Conservation (phyloP, 306 rosid genomes). For the Cicer bijugum region DNA sequence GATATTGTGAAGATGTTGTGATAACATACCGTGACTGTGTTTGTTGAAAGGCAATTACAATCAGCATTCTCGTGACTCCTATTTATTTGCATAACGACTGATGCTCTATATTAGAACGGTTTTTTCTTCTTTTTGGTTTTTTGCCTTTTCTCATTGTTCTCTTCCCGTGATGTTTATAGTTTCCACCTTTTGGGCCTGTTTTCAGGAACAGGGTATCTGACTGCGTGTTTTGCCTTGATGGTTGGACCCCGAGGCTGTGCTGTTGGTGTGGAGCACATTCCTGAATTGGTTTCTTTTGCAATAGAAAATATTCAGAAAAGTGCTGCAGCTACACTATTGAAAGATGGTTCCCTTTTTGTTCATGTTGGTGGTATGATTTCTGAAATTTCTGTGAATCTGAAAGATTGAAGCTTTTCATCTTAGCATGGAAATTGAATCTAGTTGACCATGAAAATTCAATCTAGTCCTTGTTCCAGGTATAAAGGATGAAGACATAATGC, state of each 20-base stretch:
- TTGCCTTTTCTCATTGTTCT: background rate
- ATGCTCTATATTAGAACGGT: background rate
- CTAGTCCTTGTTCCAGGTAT: conserved; percentile 26
- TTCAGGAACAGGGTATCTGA: conserved; percentile 93
- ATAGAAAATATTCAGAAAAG: conserved; percentile 72
- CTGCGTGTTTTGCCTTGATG: conserved; percentile 95
- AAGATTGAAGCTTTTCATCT: conserved; percentile 32
- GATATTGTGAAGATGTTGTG: conserved; percentile 28
- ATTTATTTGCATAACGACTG: background rate
- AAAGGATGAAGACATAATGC: conserved; percentile 22
- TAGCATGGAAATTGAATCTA: conserved; percentile 25
- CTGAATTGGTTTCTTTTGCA: conserved; percentile 83
- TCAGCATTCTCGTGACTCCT: conserved; percentile 1
- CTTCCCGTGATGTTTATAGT: conserved; percentile 3
- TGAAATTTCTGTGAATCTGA: conserved; percentile 32
- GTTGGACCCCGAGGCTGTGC: conserved; percentile 87
- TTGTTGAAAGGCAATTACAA: conserved; percentile 6
- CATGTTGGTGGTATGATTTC: conserved; percentile 77
- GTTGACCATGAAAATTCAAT: conserved; percentile 28
- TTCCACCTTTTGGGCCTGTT: background rate
- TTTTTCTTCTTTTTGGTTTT: background rate
- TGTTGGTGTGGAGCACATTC: conserved; percentile 95
- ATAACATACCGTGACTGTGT: background rate
- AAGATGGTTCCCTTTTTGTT: conserved; percentile 81
- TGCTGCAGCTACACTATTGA: conserved; percentile 76